These are phyloP conservation scores for Dothideomycetes sp. DNA, from an alignment of 2,329 filamentous ascomycete species.

Conservation along the genomic window DNA sequence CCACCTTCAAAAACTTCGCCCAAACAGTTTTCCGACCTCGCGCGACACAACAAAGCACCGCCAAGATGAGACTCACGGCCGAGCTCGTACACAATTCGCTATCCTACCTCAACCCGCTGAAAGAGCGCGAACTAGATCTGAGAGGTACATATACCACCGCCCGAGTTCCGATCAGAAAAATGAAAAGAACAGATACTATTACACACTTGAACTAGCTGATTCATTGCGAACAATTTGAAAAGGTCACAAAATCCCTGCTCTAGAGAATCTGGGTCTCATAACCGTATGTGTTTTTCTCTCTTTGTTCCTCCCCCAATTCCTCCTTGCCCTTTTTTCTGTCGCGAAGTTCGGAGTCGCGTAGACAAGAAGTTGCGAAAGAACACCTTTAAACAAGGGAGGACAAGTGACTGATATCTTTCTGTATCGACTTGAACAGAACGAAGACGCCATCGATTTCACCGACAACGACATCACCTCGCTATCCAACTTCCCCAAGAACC, in stretches of 20 bases:
- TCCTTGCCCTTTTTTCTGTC: neutral
- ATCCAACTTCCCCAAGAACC: constrained; percentile 86
- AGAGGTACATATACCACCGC: constrained; percentile 71
- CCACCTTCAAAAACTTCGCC: too few relatives aligned
- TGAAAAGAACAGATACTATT: constrained; percentile 98
- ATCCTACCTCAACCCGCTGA: constrained; percentile 96
- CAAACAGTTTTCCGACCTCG: too few relatives aligned
- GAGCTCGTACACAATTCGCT: constrained; percentile 91
- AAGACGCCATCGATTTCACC: constrained; percentile 96
- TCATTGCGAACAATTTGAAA: constrained; percentile 30
- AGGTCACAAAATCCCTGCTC: constrained; percentile 96
- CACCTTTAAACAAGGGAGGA: too few relatives aligned
- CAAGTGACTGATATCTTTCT: too few relatives aligned
- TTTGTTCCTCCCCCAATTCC: neutral
- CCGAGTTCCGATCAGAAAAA: too few relatives aligned
- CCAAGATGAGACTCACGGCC: constrained; percentile 81
- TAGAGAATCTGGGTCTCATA: constrained; percentile 95
- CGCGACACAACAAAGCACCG: too few relatives aligned
- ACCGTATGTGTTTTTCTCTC: constrained; percentile 53
- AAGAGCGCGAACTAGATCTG: constrained; percentile 97
- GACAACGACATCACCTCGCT: constrained; percentile 92
- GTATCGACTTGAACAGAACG: constrained; percentile 54
- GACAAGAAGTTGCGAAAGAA: neutral
- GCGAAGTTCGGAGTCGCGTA: neutral
- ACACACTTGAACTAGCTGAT: constrained; percentile 51